Conservation (phyloP, 257 asterid species). For the Primulina eburnea region DNA sequence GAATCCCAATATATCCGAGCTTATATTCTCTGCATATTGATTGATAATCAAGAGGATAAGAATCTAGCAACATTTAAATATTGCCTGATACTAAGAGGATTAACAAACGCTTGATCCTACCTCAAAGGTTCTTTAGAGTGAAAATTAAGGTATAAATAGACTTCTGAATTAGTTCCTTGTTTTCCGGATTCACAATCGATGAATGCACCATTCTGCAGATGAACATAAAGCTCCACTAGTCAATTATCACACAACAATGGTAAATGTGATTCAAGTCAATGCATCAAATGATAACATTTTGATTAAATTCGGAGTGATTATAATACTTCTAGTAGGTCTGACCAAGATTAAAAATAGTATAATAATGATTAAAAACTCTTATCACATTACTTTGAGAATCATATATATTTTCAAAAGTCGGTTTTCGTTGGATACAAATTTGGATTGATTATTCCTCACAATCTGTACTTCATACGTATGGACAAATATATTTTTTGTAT, state of each 20-base stretch:
- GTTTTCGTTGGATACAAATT: too few species aligned
- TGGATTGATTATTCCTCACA: too few species aligned
- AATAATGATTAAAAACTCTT: too few species aligned
- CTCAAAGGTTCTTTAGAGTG: slow-evolving; percentile 88
- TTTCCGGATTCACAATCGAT: slow-evolving; percentile 82
- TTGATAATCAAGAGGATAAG: slow-evolving; percentile 7
- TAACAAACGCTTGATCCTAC: slow-evolving; percentile 36
- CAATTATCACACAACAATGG: slow-evolving; percentile 21
- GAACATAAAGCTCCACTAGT: slow-evolving; percentile 18
- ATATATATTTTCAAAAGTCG: too few species aligned
- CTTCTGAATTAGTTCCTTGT: slow-evolving; percentile 79
- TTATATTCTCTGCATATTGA: slow-evolving; percentile 71
- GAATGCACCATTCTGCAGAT: slow-evolving; percentile 74
- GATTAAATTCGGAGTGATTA: too few species aligned
- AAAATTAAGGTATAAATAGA: slow-evolving; percentile 77
- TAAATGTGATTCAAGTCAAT: slow-evolving; percentile 16
- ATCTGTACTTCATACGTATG: too few species aligned
- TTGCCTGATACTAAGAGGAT: slow-evolving; percentile 14
- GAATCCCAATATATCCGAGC: slow-evolving; percentile 81
- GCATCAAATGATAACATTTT: slow-evolving; percentile 12
- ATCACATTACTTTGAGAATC: too few species aligned
- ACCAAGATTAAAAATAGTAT: too few species aligned
- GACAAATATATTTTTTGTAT: too few species aligned
- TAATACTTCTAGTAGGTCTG: too few species aligned
- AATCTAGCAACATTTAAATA: not conserved